Base-by-base conservation (phyloP, 768 basidiomycete genomes). In the Phaeolepiota aurea region DNA sequence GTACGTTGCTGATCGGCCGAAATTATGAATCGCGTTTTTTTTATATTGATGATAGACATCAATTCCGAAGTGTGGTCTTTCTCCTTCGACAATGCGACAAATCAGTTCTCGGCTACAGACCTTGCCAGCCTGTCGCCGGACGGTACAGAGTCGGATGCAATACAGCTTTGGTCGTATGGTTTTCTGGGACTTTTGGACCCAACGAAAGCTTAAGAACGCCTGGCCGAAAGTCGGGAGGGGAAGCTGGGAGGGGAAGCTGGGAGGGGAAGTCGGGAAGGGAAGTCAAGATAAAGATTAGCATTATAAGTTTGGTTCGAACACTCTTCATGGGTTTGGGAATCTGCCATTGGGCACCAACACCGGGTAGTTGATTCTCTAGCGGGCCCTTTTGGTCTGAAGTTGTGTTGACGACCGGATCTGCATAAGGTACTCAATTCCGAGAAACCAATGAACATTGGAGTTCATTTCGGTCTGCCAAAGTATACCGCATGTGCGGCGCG, bases 91-190 rank as follows among this genome's bases (percentile, higher is more conserved):
- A 57, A 58, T 42, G 19, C 47, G 5, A 66, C 64, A 31, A 54
- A 54, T 35, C 48, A 44, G 22, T 70, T 69, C 53, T 49, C 50
- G 19, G 58, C 68, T 20, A 66, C 59, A 4, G 64, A 68, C 48
- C 51, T 69, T 12, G 63, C 63, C 3, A 50, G 52, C 11, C 44
- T 71, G 28, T 62, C 61, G 3, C 61, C 64, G 12, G 54, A 50
- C 15, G 66, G 68, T 3, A 67, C 65, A 1, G 68, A 71, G 50
- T 62, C 66, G 13, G 67, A 70, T 51, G 67, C 66, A 10, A 59
- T 63, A 18, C 63, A 64, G 49, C 47, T 64, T 20, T 68, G 68
- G 68, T 60, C 61, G 19, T 69, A 64, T 51, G 66, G 64, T 3
- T 68, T 67, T 51, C 49, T 68, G 51, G 65, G 58, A 22, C 50